Base-by-base conservation (phyloP, 2,329 filamentous ascomycete genomes). In the Rhynchosporium secalis region DNA sequence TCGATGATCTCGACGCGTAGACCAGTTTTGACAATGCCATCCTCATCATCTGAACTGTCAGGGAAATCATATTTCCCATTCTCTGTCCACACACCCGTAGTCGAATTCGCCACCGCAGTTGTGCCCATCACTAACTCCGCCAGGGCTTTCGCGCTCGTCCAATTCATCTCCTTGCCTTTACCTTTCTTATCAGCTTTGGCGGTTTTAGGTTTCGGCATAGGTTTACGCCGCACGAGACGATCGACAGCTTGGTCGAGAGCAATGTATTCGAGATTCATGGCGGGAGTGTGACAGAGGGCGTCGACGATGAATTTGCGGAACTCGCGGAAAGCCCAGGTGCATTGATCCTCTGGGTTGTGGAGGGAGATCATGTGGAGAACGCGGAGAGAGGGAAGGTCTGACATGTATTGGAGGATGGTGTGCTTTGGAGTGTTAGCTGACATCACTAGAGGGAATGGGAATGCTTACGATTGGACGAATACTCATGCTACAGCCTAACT, bases 271-370 rank as follows among this genome's bases (percentile, higher is more conserved):
- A 88, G 76, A 67, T 82, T 82, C 69, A 85, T 75, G 9, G 80
- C 70, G 0, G 82, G 82, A 62, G 82, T 78, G 62, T 86, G 82
- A 1, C 81, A 79, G 2, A 87, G 72, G 38, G 78, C 83, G 70
- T 88, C 85, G 9, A 85, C 77, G 33, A 84, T 78, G 70, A 87
- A 87, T n/a, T 78, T 79, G 46, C 81, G 78, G 2, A 82, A 81
- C 73, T 87, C 84, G 20, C 79, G 77, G 74, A 83, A 79, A 7
- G 86, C 80, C 75, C 79, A 84, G 13, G 80, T 75, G 61, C 83
- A 86, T 0, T 80, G 81, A 65, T 85, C 82, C 38, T 84, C 81
- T 38, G 83, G 81, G 62, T 80, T 81, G 20, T 81, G 79, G 62
- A 86, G 81, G 40, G 76, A 77, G 45, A 83, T 73, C 15, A 85